Percentiles rank a stretch among this genome's conserved stretches.
These are phyloP conservation scores for Borovskyia barvae DNA, from an alignment of 208 protist genomes.

Conservation along the genomic window DNA sequence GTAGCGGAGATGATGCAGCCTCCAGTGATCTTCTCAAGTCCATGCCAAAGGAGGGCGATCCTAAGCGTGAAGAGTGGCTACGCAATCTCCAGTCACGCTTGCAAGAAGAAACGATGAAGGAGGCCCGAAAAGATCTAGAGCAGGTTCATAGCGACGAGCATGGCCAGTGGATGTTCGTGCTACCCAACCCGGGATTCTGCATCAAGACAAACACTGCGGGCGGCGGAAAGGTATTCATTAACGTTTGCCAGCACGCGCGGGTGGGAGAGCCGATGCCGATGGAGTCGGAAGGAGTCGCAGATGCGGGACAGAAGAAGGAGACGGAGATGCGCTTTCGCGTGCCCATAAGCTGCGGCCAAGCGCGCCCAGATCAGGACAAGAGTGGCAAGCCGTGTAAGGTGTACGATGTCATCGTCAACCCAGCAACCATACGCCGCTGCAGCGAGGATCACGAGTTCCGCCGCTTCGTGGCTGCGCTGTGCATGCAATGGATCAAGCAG, in stretches of 20 bases:
- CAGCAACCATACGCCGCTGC: slow-evolving; percentile 68
- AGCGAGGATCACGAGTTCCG: slow-evolving; percentile 78
- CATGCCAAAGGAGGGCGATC: slow-evolving; percentile 79
- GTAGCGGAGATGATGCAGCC: slow-evolving; percentile 16
- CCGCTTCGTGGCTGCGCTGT: slow-evolving; percentile 82
- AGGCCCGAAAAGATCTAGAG: slow-evolving; percentile 68
- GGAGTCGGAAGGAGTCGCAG: slow-evolving; percentile 9
- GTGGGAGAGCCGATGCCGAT: slow-evolving; percentile 89
- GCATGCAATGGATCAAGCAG: slow-evolving; percentile 90
- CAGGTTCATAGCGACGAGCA: slow-evolving; percentile 85
- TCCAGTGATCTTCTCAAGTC: slow-evolving; percentile 29
- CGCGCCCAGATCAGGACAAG: slow-evolving; percentile 82
- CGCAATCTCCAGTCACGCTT: slow-evolving; percentile 66
- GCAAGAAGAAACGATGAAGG: slow-evolving; percentile 52
- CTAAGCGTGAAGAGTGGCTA: slow-evolving; percentile 70
- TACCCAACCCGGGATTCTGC: slow-evolving; percentile 82
- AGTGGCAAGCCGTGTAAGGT: slow-evolving; percentile 82
- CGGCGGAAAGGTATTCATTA: slow-evolving; percentile 87
- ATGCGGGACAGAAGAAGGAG: slow-evolving; percentile 9
- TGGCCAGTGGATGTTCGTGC: slow-evolving; percentile 87
- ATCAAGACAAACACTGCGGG: slow-evolving; percentile 73
- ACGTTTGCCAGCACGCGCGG: slow-evolving; percentile 82
- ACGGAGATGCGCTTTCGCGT: slow-evolving; percentile 81
- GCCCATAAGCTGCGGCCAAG: slow-evolving; percentile 86
- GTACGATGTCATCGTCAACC: slow-evolving; percentile 91